Conservation (phyloP, 176 grass and related monocot genomes). For the Dendrocalamus sinicus region DNA sequence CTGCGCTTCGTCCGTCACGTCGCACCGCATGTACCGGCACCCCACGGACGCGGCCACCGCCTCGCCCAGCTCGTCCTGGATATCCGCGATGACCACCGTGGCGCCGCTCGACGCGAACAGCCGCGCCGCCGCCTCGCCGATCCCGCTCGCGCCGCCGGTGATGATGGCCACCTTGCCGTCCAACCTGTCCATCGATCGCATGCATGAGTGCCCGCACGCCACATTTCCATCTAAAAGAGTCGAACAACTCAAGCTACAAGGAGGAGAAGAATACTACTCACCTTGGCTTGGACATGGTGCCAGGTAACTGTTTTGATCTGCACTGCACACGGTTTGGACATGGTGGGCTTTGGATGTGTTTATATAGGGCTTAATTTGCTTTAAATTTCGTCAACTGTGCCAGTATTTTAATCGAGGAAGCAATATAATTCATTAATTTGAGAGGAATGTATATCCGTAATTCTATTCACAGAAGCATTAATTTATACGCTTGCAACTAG, state of each 20-base stretch:
- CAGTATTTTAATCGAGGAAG: neutral
- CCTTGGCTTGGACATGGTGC: conserved; percentile 50
- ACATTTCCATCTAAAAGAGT: neutral
- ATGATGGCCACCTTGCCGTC: conserved; percentile 86
- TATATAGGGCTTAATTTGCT: conserved; percentile 18
- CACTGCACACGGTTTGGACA: neutral
- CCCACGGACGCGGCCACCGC: conserved; percentile 53
- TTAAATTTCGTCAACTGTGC: neutral
- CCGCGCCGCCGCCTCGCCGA: conserved; percentile 68
- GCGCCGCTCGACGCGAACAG: conserved; percentile 78
- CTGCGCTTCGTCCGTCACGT: conserved; percentile 77
- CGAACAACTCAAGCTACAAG: neutral
- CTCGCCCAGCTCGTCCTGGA: conserved; percentile 69
- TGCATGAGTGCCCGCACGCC: neutral
- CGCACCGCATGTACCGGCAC: conserved; percentile 68
- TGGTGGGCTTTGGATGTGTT: neutral
- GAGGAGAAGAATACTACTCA: neutral
- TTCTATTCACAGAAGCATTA: neutral
- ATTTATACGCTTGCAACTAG: neutral
- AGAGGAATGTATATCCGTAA: neutral
- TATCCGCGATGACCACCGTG: conserved; percentile 74
- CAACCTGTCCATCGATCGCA: conserved; percentile 43
- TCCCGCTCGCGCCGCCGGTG: conserved; percentile 82
- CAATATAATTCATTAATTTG: neutral
- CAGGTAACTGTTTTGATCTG: neutral